Evolutionary conservation across 345 rosid genomes (phyloP).

Genomic region (Linum trigynum): DNA sequence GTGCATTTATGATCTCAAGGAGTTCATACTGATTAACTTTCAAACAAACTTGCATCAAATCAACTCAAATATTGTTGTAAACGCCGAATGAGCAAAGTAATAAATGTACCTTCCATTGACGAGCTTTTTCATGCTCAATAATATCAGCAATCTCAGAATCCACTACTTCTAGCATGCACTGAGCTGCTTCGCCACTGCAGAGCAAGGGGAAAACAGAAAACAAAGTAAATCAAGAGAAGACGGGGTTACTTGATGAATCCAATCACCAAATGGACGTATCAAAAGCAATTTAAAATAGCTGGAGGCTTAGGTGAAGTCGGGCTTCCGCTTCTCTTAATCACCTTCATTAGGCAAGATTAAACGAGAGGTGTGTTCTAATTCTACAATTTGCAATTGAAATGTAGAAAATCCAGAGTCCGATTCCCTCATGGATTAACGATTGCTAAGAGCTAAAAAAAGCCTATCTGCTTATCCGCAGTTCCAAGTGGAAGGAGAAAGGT

Average conservation of each 20-base stretch:
- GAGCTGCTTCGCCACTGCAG: conserved; percentile 90
- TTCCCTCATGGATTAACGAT: no score
- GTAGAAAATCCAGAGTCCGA: no score
- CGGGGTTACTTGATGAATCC: background rate
- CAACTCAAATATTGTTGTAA: background rate
- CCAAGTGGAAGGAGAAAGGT: no score
- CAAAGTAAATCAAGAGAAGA: background rate
- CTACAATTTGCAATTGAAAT: no score
- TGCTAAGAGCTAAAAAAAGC: no score
- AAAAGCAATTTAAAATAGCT: background rate
- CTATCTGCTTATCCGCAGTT: no score
- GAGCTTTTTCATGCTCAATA: conserved; percentile 90
- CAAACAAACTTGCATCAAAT: background rate
- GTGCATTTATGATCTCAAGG: background rate
- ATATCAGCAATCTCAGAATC: conserved; percentile 96
- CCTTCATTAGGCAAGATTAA: conserved; percentile 65
- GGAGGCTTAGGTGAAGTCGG: conserved; percentile 47
- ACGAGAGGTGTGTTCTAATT: no score
- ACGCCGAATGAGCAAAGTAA: background rate
- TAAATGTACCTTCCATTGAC: conserved; percentile 85
- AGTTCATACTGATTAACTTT: background rate
- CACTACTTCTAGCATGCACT: conserved; percentile 73
- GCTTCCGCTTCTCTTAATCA: conserved; percentile 71
- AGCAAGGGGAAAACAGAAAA: background rate
- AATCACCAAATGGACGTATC: background rate